Evolutionary conservation across 306 rosid species (phyloP).

Genomic region (Trichosanthes truncata): DNA sequence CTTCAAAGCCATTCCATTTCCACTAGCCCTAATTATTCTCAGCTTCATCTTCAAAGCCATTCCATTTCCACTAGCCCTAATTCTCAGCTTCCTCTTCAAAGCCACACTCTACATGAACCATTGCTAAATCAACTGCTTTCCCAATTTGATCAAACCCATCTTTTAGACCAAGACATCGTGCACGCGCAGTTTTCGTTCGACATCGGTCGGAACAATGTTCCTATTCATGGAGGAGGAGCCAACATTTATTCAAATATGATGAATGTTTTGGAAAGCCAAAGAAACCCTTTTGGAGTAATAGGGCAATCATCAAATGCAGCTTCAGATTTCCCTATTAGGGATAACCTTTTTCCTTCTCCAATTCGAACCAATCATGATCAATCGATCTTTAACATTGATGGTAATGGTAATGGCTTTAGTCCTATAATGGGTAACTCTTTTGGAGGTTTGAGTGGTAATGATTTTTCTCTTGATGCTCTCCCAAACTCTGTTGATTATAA

Average conservation of each 20-base stretch:
- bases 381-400: background rate
- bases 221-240: background rate
- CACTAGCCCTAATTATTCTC: background rate
- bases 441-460: background rate
- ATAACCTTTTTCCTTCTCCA: background rate
- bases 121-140: background rate
- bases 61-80: background rate
- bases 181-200: background rate
- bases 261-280: background rate
- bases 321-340: background rate
- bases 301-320: background rate
- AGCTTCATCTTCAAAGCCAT: background rate
- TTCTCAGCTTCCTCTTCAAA: background rate
- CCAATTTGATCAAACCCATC: background rate
- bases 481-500: background rate
- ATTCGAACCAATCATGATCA: background rate
- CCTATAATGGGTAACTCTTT: background rate
- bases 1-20: background rate
- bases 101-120: background rate
- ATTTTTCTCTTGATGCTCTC: background rate
- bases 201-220: background rate
- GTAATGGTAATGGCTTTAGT: background rate
- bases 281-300: background rate
- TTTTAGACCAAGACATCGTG: background rate
- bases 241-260: background rate